Evolutionary conservation across 768 basidiomycete genomes (phyloP).

Genomic region (Rhizopogon vulgaris): DNA sequence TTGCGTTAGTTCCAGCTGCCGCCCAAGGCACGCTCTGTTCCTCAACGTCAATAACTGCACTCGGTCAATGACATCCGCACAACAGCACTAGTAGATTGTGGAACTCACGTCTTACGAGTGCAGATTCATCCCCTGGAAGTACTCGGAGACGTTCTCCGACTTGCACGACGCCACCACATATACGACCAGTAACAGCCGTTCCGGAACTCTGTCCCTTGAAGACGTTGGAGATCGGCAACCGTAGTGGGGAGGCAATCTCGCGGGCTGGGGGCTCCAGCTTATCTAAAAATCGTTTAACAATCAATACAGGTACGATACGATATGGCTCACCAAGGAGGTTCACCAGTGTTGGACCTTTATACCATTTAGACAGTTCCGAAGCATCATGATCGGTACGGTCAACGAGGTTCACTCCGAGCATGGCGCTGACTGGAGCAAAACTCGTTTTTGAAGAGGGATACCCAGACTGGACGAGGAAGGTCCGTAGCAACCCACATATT

Average conservation of each 20-base stretch:
- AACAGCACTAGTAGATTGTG: background rate
- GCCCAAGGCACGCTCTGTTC: constrained; percentile 78
- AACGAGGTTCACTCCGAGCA: constrained; percentile 82
- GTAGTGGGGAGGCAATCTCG: constrained; percentile 68
- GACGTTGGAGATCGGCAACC: constrained; percentile 91
- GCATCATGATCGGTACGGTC: constrained; percentile 42
- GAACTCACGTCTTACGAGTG: constrained; percentile 60
- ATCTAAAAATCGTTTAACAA: constrained; percentile 40
- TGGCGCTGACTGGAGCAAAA: constrained; percentile 87
- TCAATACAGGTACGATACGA: background rate
- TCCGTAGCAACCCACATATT: constrained; percentile 65
- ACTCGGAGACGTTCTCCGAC: constrained; percentile 85
- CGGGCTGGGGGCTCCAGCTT: constrained; percentile 73
- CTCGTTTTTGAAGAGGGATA: constrained; percentile 72
- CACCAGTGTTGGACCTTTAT: constrained; percentile 77
- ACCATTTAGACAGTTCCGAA: constrained; percentile 61
- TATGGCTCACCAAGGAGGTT: constrained; percentile 62
- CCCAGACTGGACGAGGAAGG: constrained; percentile 85
- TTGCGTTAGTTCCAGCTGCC: constrained; percentile 85
- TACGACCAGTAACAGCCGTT: constrained; percentile 72
- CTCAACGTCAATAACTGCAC: constrained; percentile 79
- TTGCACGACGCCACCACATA: constrained; percentile 86
- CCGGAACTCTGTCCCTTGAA: constrained; percentile 85
- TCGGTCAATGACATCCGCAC: constrained; percentile 1
- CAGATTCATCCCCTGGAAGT: constrained; percentile 89